Evolutionary conservation across 441 rosid genomes (phyloP), one percentile per base, ranked within the genome.

Genomic region (Gossypium schwendimanii): DNA sequence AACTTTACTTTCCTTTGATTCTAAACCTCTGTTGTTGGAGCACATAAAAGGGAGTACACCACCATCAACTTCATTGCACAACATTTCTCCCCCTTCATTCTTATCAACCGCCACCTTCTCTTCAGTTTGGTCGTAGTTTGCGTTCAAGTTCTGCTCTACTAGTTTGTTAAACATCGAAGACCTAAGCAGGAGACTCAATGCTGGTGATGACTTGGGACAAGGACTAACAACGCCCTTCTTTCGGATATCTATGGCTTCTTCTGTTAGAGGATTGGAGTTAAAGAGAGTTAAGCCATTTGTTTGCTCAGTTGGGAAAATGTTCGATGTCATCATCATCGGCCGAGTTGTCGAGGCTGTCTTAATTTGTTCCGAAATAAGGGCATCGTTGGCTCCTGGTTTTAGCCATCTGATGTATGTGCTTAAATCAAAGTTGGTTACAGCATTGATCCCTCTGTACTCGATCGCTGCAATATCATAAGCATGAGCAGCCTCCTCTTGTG

Each of bases 401-500:
- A 79, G 82, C 87, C 86, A 79, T 69, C 91, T 80, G 70, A 84
- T 81, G 76, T 82, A 82, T 53, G 80, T 79, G 76, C 84, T 85
- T 28, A 82, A 60, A 54, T 85, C 89, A 53, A 82, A 87, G 76
- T 85, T 87, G 79, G 87, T 87, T 6, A 87, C 82, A 59, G 89
- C 91, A 75, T 82, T 85, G 76, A 82, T 80, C 72, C 94, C 94
- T 77, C 91, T 82, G 76, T 87, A 85, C 36, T 89, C 94, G 14
- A 89, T 86, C 44, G 92, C 94, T 39, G 94, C 94, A 0, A 89
- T 85, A 68, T 89, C 92, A 62, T 89, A 87, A 2, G 94, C 92
- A 31, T 76, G 89, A 52, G 92, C 94, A 31, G 94, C 94, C 83
- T 87, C 94, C 81, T 89, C 92, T 69, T 89, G 94, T 2, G 92